phyloP scores from a whole-genome alignment of 2,329 filamentous ascomycete species.

The Zopfia rhizophila region DNA sequence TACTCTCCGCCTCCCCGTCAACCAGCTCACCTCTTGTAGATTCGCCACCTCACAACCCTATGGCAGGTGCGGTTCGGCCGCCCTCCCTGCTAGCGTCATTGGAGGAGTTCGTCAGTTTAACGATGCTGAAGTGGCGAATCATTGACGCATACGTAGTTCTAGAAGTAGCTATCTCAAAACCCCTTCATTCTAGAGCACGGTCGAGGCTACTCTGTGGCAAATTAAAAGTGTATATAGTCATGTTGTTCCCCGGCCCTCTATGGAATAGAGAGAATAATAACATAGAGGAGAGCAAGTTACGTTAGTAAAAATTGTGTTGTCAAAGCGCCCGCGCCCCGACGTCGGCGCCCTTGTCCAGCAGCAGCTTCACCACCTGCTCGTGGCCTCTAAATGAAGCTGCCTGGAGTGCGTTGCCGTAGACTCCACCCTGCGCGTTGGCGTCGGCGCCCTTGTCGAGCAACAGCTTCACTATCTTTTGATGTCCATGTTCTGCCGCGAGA shows the following conservation, averaged over 20 bases:
- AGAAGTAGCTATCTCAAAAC: too few species aligned
- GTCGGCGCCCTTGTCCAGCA: slow-evolving; percentile 1
- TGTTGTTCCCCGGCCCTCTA: slow-evolving; percentile 5
- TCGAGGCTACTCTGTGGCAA: slow-evolving; percentile 4
- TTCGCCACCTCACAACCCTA: slow-evolving; percentile 10
- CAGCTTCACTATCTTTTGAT: slow-evolving; percentile 4
- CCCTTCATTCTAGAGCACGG: slow-evolving; percentile 6
- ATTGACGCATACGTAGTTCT: not conserved
- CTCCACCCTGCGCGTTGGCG: slow-evolving; percentile 1
- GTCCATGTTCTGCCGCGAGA: slow-evolving; percentile 4
- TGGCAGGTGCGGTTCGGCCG: slow-evolving; percentile 4
- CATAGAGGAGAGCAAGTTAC: too few species aligned
- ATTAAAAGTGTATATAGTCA: slow-evolving; percentile 3
- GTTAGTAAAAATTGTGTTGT: too few species aligned
- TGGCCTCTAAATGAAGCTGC: not conserved
- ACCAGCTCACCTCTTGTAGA: slow-evolving; percentile 14
- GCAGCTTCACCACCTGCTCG: slow-evolving; percentile 6
- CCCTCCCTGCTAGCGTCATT: slow-evolving; percentile 5
- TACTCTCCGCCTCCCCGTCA: not conserved
- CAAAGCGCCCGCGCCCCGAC: not conserved
- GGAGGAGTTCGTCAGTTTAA: slow-evolving; percentile 7
- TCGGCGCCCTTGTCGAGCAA: slow-evolving; percentile 1
- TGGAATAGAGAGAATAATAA: slow-evolving; percentile 9
- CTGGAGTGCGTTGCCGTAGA: slow-evolving; percentile 4
- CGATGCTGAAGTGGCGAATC: slow-evolving; percentile 5